These are phyloP conservation scores for Coemansia sp. DNA, from an alignment of 192 early-diverging fungal species.

Conservation along the genomic window DNA sequence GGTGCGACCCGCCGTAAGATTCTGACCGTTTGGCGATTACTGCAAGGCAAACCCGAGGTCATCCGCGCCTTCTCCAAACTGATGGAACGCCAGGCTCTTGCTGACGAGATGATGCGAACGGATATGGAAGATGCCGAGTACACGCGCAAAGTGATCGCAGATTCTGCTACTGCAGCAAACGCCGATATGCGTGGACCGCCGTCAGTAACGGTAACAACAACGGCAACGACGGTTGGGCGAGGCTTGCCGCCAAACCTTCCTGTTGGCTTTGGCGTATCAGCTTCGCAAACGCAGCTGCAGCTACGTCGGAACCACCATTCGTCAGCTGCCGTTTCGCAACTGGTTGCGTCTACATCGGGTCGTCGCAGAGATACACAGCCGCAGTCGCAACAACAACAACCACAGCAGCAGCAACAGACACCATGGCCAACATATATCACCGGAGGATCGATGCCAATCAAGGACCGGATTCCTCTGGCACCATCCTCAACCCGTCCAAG, in stretches of 20 bases:
- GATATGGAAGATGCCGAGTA: constrained; percentile 10
- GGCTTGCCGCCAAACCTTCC: not conserved
- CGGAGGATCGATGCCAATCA: constrained; percentile 6
- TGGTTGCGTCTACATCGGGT: not conserved
- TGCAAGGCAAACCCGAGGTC: constrained; percentile 74
- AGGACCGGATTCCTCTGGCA: constrained; percentile 8
- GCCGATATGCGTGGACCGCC: not conserved
- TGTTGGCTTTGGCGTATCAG: not conserved
- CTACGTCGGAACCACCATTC: constrained; percentile 15
- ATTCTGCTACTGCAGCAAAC: not conserved
- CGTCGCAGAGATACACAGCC: constrained; percentile 10
- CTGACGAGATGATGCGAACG: constrained; percentile 10
- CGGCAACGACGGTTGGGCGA: not conserved
- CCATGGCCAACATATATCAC: constrained; percentile 18
- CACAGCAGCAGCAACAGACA: not conserved
- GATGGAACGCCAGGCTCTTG: constrained; percentile 40
- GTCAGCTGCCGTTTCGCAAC: constrained; percentile 11
- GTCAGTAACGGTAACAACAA: too few relatives aligned
- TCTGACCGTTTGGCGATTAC: constrained; percentile 66
- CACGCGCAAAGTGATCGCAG: constrained; percentile 6
- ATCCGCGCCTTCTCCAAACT: constrained; percentile 71
- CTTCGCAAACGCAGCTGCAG: not conserved
- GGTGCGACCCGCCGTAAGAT: constrained; percentile 71
- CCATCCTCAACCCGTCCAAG: constrained; percentile 23
- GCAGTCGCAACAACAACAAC: not conserved